Base-by-base conservation (phyloP, 2,329 filamentous ascomycete species). In the Emericellopsis cladophorae region DNA sequence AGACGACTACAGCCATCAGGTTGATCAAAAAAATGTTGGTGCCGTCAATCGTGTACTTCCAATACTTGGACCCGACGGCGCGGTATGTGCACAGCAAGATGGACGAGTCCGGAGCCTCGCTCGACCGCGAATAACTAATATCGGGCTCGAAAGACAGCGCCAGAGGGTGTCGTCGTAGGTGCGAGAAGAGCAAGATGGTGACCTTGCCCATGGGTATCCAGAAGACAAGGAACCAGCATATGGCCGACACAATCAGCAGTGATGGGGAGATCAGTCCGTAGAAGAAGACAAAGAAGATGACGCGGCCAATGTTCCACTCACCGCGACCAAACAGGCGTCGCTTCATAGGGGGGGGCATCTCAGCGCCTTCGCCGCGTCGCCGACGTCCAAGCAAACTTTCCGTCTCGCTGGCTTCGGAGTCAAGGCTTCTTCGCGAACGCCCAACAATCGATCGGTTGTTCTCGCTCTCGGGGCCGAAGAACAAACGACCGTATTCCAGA, bases 11-110 rank as follows among this genome's bases (percentile, higher is more conserved):
- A 11, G 79, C 83, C 65, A 96, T 86, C 43, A 98, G 74, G 58
- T 98, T 98, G 68, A 98, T 95, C 49, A 98, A 77, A 65, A 98
- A 96, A 56, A 98, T 94, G 63, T 98, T 98, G 45, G 92, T 98
- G 42, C 92, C 93, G 56, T 98, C 92, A 44, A 98, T 72, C 4
- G 92, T 98, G 64, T 98, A 98, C 64, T 98, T 98, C 90, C 93
- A 98, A 67, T 98, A 98, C 60, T 90, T 90, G 49, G 79, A 71
- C 11, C 92, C 92, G 11, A 93, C 90, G 35, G 92, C 92, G 44
- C 93, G 84, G 64, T 98, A 98, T 6, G 92, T 98, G 71, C 92
- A 98, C 29, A 98, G 72, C 15, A 98, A 69, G 45, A 98, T 90
- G 10, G 89, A 90, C 14, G 84, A 83, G 36, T 87, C 83, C 16